A percentile compares a stretch with the other conserved stretches of the same genome.
Evolutionary conservation across 306 rosid genomes (phyloP).

Genomic region (Hylodesmum podocarpum): DNA sequence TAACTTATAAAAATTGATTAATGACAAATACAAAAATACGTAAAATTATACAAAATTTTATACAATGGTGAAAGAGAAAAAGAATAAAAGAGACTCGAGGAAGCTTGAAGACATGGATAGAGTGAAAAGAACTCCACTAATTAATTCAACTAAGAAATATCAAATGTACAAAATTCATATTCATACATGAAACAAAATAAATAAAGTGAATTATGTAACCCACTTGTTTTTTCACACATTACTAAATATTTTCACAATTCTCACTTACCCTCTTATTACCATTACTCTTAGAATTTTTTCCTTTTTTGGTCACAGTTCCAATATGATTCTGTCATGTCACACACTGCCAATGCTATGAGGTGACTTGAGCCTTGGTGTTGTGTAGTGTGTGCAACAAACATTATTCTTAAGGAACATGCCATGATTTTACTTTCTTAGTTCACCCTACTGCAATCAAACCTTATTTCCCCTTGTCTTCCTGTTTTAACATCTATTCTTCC

Average conservation of each 20-base stretch:
- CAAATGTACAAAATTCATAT: background rate
- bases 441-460: conserved; percentile 47
- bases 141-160: background rate
- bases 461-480: conserved; percentile 58
- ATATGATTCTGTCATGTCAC: background rate
- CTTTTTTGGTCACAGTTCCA: background rate
- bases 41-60: too few species aligned
- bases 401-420: background rate
- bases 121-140: background rate
- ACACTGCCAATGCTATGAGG: background rate
- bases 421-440: conserved; percentile 8
- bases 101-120: background rate
- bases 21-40: too few species aligned
- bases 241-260: background rate
- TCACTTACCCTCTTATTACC: background rate
- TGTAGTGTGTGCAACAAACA: background rate
- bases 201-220: background rate
- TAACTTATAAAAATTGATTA: too few species aligned
- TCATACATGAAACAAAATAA: background rate
- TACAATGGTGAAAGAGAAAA: too few species aligned
- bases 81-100: background rate
- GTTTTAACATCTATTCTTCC: conserved; percentile 63
- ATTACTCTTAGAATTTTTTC: background rate
- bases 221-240: background rate
- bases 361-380: background rate